Evolutionary conservation across 495 filamentous ascomycete species (phyloP).

Genomic region (Cenococcum geophilum): DNA sequence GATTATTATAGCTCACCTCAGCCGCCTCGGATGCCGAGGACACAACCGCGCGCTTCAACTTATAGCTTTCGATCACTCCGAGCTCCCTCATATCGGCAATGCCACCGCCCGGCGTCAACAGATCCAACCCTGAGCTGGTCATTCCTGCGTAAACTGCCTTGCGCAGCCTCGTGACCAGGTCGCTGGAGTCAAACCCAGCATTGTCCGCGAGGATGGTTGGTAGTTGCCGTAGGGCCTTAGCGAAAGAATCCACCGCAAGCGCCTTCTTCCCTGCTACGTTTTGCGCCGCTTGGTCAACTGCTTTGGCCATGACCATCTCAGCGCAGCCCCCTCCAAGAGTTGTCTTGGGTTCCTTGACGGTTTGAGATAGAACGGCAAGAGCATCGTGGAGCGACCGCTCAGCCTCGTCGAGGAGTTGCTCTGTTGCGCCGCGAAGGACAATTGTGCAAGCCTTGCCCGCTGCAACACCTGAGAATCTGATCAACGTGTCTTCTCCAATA

Average conservation of each 20-base stretch:
- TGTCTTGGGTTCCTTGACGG: constrained; percentile 86
- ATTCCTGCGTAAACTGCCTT: constrained; percentile 91
- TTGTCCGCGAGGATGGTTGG: constrained; percentile 98
- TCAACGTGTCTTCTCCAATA: constrained; percentile 93
- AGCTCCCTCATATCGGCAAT: constrained; percentile 95
- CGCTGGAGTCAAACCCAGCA: constrained; percentile 89
- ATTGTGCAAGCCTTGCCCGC: constrained; percentile 95
- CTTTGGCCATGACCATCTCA: constrained; percentile 98
- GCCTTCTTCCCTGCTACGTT: constrained; percentile 96
- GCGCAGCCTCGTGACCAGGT: constrained; percentile 83
- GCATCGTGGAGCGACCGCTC: constrained; percentile 95
- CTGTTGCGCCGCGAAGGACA: constrained; percentile 90
- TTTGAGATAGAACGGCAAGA: constrained; percentile 93
- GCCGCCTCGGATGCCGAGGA: constrained; percentile 92
- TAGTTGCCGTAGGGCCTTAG: constrained; percentile 80
- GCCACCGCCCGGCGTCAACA: constrained; percentile 83
- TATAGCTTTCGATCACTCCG: constrained; percentile 98
- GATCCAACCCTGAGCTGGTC: constrained; percentile 83
- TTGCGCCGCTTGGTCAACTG: constrained; percentile 87
- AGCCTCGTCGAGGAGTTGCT: constrained; percentile 93
- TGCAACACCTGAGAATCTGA: constrained; percentile 94
- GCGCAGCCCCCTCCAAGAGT: constrained; percentile 94
- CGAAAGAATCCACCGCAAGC: constrained; percentile 84
- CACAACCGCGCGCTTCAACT: constrained; percentile 94
- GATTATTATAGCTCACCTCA: constrained; percentile 57